Evolutionary conservation across 208 protist genomes (phyloP).

Genomic region (Trypanosoma lewisi): DNA sequence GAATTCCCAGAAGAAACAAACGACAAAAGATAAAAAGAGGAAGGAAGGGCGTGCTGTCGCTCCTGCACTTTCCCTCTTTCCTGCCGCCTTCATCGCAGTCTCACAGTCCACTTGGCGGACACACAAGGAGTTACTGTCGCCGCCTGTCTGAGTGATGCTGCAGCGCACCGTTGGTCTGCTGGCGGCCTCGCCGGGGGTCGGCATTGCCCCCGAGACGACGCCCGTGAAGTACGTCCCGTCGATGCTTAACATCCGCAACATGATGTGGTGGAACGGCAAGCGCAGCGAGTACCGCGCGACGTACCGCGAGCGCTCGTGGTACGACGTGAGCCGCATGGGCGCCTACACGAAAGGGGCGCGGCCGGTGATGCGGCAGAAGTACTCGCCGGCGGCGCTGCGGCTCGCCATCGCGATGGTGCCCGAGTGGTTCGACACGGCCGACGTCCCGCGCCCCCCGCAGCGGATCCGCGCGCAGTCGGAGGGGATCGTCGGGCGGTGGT

Average conservation of each 20-base stretch:
- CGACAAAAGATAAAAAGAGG: too few relatives aligned
- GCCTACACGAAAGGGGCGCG: slow-evolving; percentile 53
- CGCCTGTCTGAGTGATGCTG: slow-evolving; percentile 25
- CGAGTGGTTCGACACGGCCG: slow-evolving; percentile 67
- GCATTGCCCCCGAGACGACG: slow-evolving; percentile 87
- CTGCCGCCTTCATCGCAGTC: not conserved
- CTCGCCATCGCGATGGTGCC: slow-evolving; percentile 77
- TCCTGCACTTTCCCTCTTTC: too few relatives aligned
- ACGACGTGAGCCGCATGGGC: slow-evolving; percentile 54
- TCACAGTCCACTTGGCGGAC: not conserved
- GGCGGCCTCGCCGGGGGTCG: slow-evolving; percentile 69
- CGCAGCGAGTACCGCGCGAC: slow-evolving; percentile 53
- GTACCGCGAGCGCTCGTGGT: slow-evolving; percentile 84
- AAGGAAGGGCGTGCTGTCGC: too few relatives aligned
- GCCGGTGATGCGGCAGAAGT: slow-evolving; percentile 71
- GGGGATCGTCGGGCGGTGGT: slow-evolving; percentile 88
- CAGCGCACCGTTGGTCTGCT: slow-evolving; percentile 34
- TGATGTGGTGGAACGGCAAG: slow-evolving; percentile 76
- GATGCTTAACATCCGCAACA: slow-evolving; percentile 88
- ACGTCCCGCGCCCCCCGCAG: slow-evolving; percentile 85
- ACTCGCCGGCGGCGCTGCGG: slow-evolving; percentile 70
- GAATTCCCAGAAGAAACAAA: too few relatives aligned
- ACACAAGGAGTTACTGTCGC: not conserved
- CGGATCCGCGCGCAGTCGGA: slow-evolving; percentile 84
- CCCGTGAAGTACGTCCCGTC: slow-evolving; percentile 88